A percentile compares a stretch with the other conserved stretches of the same genome.
Evolutionary conservation across 176 grass and related monocot species (phyloP).

Genomic region (Juncus effusus): DNA sequence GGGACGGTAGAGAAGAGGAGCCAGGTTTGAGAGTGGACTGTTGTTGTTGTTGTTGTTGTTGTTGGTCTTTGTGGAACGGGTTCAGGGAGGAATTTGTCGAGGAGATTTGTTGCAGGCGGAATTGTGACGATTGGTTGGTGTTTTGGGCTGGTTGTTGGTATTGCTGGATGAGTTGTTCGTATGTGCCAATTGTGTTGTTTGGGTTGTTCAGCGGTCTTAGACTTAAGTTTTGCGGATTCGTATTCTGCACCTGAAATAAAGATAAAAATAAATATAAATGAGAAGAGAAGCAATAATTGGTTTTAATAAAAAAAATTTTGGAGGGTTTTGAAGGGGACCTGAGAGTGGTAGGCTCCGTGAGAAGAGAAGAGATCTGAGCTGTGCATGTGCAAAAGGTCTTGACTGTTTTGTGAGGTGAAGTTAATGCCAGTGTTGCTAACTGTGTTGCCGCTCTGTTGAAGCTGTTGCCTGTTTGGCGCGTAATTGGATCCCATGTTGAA

Average conservation of each 20-base stretch:
- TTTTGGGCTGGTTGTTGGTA: conserved; percentile 45
- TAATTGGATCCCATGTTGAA: conserved; percentile 80
- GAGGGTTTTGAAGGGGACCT: conserved; percentile 7
- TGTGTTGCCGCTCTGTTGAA: conserved; percentile 65
- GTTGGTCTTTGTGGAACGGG: conserved; percentile 60
- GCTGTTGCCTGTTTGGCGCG: conserved; percentile 69
- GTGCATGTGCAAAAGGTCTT: conserved; percentile 41
- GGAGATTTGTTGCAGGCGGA: conserved; percentile 77
- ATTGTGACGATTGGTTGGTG: conserved; percentile 50
- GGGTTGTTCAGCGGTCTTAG: conserved; percentile 64
- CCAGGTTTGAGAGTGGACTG: no score
- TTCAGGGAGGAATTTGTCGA: conserved; percentile 22
- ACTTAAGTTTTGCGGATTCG: conserved; percentile 50
- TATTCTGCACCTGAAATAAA: conserved; percentile 58
- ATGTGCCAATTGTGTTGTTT: conserved; percentile 57
- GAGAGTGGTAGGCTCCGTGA: conserved; percentile 36
- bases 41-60: no score
- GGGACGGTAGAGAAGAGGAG: no score
- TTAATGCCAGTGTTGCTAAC: conserved; percentile 47
- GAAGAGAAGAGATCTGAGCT: conserved; percentile 51
- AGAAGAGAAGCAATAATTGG: neutral
- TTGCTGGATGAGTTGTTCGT: conserved; percentile 93
- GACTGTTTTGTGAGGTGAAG: conserved; percentile 35
- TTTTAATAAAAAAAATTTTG: no score
- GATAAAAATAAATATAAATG: conserved; percentile 28